Percentiles rank a stretch among this genome's conserved stretches.
These are phyloP conservation scores for Trichoderma pleuroti DNA, from an alignment of 2,329 filamentous ascomycete genomes.

Conservation along the genomic window DNA sequence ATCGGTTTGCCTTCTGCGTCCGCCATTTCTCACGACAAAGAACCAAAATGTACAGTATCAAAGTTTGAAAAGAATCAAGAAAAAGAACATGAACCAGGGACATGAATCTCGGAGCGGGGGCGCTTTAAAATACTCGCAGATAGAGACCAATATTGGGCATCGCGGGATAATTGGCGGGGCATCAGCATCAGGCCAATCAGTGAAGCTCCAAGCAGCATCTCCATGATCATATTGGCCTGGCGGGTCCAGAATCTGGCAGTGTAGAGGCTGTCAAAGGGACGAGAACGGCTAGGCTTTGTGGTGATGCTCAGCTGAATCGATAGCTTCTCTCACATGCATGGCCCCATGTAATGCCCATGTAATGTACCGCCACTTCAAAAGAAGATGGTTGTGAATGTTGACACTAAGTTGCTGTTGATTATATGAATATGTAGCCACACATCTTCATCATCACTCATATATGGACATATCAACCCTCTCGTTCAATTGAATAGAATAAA, in stretches of 20 bases:
- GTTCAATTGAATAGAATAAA: neutral
- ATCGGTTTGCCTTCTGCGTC: neutral
- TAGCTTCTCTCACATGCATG: neutral
- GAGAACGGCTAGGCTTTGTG: neutral
- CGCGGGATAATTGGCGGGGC: neutral
- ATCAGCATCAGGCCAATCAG: constrained; percentile 10
- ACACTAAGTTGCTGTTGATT: neutral
- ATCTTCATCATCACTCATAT: neutral
- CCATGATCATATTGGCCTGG: neutral
- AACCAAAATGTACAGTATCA: neutral
- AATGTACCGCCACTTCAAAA: neutral
- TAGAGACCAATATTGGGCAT: neutral
- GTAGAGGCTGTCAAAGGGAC: neutral
- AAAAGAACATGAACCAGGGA: neutral
- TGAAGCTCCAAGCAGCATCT: neutral
- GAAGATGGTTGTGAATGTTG: neutral
- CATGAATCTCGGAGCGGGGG: neutral
- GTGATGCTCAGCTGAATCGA: constrained; percentile 6
- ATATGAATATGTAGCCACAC: neutral
- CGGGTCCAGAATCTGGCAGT: neutral
- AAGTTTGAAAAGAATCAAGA: neutral
- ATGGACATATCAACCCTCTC: neutral
- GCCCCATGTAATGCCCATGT: no score
- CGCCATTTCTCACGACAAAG: neutral
- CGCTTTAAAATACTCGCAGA: neutral